These are phyloP conservation scores for Macrophomina pseudophaseolina DNA, from an alignment of 2,329 filamentous ascomycete genomes.

Conservation along the genomic window DNA sequence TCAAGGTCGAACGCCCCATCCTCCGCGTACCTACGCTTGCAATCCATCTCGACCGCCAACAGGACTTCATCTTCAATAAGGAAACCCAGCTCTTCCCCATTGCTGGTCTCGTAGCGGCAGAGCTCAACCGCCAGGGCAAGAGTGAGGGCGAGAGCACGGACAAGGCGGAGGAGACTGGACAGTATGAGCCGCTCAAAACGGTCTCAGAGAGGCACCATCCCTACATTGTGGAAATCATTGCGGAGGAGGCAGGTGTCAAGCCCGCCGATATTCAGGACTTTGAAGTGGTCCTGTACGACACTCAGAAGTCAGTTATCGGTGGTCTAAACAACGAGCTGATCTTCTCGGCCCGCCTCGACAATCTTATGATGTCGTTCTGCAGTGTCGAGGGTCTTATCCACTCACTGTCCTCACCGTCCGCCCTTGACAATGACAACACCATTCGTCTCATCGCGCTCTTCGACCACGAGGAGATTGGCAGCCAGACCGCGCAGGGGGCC, in stretches of 20 bases:
- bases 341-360: constrained; percentile 94
- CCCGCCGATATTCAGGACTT: constrained; percentile 84
- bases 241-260: constrained; percentile 73
- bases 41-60: constrained; percentile 87
- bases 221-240: constrained; percentile 82
- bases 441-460: constrained; percentile 95
- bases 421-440: constrained; percentile 75
- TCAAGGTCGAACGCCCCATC: constrained; percentile 90
- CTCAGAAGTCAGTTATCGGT: constrained; percentile 86
- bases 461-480: constrained; percentile 97
- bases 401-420: constrained; percentile 68
- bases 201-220: constrained; percentile 87
- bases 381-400: constrained; percentile 82
- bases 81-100: constrained; percentile 96
- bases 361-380: constrained; percentile 96
- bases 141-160: constrained; percentile 54
- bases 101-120: constrained; percentile 81
- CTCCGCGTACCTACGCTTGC: constrained; percentile 91
- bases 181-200: constrained; percentile 76
- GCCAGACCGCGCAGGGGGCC: constrained; percentile 88
- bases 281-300: constrained; percentile 96
- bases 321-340: constrained; percentile 93
- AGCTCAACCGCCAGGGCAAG: constrained; percentile 77
- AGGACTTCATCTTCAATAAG: constrained; percentile 93
- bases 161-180: constrained; percentile 42